These are phyloP conservation scores for Daldinia decipiens DNA, from an alignment of 495 filamentous ascomycete species.

Conservation along the genomic window DNA sequence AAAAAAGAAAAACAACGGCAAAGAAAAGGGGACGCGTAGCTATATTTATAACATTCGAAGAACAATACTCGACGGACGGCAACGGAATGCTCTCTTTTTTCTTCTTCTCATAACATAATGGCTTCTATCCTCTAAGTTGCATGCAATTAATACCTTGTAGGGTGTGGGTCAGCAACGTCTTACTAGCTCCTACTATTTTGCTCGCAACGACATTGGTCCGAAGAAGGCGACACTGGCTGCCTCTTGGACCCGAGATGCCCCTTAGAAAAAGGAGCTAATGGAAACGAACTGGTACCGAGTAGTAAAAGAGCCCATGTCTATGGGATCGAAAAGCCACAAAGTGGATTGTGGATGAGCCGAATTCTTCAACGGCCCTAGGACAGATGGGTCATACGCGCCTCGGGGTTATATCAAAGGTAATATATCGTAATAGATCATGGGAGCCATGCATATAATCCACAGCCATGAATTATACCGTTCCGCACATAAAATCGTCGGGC, in stretches of 20 bases:
- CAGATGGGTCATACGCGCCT: conserved; percentile 39
- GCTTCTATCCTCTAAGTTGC: conserved; percentile 36
- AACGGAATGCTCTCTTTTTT: conserved; percentile 23
- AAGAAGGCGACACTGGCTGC: conserved; percentile 42
- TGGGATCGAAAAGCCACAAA: conserved; percentile 20
- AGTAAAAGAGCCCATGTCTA: conserved; percentile 20
- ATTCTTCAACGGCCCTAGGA: conserved; percentile 22
- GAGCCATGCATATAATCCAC: conserved; percentile 50
- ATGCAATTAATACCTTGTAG: conserved; percentile 33
- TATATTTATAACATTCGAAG: conserved; percentile 40
- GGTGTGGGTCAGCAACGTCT: conserved; percentile 44
- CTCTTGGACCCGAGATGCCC: conserved; percentile 32
- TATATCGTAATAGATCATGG: conserved; percentile 49
- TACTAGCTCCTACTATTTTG: conserved; percentile 37
- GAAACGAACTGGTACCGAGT: conserved; percentile 11
- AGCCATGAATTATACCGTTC: conserved; percentile 27
- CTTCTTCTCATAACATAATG: conserved; percentile 52
- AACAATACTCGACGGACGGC: conserved; percentile 23
- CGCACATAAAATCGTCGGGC: conserved; percentile 27
- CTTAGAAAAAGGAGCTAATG: conserved; percentile 35
- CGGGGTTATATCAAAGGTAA: conserved; percentile 49
- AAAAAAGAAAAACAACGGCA: conserved; percentile 21
- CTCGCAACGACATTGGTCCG: conserved; percentile 55
- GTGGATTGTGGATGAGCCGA: conserved; percentile 32
- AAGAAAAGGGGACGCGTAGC: conserved; percentile 29